phyloP scores from a whole-genome alignment of 148 eudicot species.

The Heliamphora exappendiculata region DNA sequence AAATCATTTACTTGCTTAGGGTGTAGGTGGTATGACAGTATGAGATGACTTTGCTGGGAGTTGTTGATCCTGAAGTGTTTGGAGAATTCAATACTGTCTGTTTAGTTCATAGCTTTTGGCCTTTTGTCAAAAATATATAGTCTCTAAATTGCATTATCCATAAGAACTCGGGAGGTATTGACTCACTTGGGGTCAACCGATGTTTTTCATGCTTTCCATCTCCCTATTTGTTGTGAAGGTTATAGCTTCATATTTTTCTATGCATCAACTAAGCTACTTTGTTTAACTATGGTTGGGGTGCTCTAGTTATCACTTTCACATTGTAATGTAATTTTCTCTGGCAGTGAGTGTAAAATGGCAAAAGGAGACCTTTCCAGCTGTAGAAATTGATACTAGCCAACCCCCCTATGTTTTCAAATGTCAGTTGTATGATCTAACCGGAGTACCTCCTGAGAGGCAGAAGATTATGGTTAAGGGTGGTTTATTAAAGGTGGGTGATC shows the following conservation, averaged over 20 bases:
- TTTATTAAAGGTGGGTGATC: conserved; percentile 90
- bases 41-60: background rate
- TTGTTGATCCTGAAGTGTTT: background rate
- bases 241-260: background rate
- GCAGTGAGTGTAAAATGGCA: conserved; percentile 99
- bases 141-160: no score
- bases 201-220: background rate
- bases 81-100: background rate
- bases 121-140: background rate
- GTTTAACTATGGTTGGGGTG: background rate
- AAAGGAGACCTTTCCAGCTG: conserved; percentile 64
- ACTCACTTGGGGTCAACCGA: background rate
- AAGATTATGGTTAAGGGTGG: conserved; percentile 99
- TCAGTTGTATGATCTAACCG: conserved; percentile 86
- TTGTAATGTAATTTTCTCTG: conserved; percentile 7
- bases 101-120: background rate
- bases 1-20: background rate
- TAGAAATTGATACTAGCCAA: conserved; percentile 85
- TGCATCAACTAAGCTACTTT: background rate
- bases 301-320: background rate
- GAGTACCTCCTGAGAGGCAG: conserved; percentile 98
- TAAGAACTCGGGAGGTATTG: background rate
- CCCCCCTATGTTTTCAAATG: conserved; percentile 84
- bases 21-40: background rate
- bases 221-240: background rate